phyloP scores from a whole-genome alignment of 306 rosid genomes.

The Hippophae tibetana region DNA sequence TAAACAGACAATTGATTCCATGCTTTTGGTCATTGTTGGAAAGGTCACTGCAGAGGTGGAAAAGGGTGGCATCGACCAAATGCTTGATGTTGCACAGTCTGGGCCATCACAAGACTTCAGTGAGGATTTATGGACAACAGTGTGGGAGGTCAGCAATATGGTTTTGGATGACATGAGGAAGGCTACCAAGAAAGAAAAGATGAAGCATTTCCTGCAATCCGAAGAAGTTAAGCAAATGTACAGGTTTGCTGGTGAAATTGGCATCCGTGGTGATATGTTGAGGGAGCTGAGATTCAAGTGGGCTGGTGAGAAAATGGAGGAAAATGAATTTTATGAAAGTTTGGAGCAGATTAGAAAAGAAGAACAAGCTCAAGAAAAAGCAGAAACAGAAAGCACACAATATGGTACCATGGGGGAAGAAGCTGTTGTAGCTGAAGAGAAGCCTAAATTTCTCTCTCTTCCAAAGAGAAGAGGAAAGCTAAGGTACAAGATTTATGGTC shows the following conservation, averaged over 20 bases:
- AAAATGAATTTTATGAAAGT: constrained; percentile 54
- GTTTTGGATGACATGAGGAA: constrained; percentile 72
- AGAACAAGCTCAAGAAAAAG: constrained; percentile 22
- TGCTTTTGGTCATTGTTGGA: constrained; percentile 52
- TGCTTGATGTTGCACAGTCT: constrained; percentile 12
- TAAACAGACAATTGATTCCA: constrained; percentile 47
- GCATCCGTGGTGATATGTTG: constrained; percentile 72
- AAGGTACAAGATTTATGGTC: constrained; percentile 68
- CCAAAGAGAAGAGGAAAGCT: constrained; percentile 81
- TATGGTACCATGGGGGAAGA: constrained; percentile 13
- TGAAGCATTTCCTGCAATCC: constrained; percentile 67
- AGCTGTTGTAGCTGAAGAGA: constrained; percentile 24
- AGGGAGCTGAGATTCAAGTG: constrained; percentile 87
- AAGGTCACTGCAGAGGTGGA: constrained; percentile 61
- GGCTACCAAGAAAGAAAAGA: constrained; percentile 65
- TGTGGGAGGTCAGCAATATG: constrained; percentile 77
- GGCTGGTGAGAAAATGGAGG: constrained; percentile 90
- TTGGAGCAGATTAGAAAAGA: constrained; percentile 46
- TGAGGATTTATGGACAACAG: constrained; percentile 82
- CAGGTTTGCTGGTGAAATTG: constrained; percentile 80
- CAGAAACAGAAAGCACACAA: constrained; percentile 8
- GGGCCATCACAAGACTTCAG: constrained; percentile 46
- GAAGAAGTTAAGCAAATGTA: constrained; percentile 81
- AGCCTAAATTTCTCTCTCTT: constrained; percentile 39
- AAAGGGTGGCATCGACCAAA: constrained; percentile 29